phyloP scores from a whole-genome alignment of 306 rosid species.

The Fragaria ananassa region DNA sequence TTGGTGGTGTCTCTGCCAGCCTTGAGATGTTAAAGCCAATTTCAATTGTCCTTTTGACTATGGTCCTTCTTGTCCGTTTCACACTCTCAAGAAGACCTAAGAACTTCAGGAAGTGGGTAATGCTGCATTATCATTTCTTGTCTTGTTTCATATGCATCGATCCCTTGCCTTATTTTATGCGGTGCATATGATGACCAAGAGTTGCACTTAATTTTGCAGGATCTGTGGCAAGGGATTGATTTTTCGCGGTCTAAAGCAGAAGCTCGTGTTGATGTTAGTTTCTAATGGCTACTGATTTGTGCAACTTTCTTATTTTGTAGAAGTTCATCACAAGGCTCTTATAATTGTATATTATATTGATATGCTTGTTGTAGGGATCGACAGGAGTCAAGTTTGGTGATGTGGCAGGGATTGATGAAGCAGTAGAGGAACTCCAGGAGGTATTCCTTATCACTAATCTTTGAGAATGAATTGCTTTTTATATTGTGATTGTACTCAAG shows the following conservation, averaged over 20 bases:
- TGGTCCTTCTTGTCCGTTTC: slow-evolving; percentile 95
- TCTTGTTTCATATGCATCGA: slow-evolving; percentile 2
- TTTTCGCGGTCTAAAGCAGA: slow-evolving; percentile 96
- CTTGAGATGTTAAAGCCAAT: slow-evolving; percentile 55
- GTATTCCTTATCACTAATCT: slow-evolving; percentile 30
- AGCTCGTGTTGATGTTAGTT: slow-evolving; percentile 97
- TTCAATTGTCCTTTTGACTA: slow-evolving; percentile 62
- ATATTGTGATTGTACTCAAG: slow-evolving; percentile 2
- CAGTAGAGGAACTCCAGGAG: slow-evolving; percentile 98
- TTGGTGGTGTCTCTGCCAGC: slow-evolving; percentile 74
- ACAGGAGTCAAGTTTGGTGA: slow-evolving; percentile 88
- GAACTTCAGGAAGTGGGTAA: slow-evolving; percentile 98
- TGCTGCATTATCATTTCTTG: slow-evolving; percentile 23
- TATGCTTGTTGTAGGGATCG: slow-evolving; percentile 64
- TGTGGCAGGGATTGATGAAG: slow-evolving; percentile 98
- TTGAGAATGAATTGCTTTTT: background rate
- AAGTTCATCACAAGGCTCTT: slow-evolving; percentile 21
- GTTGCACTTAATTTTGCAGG: slow-evolving; percentile 48
- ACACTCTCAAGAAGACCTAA: slow-evolving; percentile 96
- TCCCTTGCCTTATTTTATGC: slow-evolving; percentile 16
- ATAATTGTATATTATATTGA: slow-evolving; percentile 28
- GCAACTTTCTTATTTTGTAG: slow-evolving; percentile 18
- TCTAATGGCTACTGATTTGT: slow-evolving; percentile 23
- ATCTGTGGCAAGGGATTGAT: slow-evolving; percentile 99
- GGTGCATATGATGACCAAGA: slow-evolving; percentile 28